Evolutionary conservation across 257 asterid species (phyloP).

Genomic region (Rubia yunnanensis): DNA sequence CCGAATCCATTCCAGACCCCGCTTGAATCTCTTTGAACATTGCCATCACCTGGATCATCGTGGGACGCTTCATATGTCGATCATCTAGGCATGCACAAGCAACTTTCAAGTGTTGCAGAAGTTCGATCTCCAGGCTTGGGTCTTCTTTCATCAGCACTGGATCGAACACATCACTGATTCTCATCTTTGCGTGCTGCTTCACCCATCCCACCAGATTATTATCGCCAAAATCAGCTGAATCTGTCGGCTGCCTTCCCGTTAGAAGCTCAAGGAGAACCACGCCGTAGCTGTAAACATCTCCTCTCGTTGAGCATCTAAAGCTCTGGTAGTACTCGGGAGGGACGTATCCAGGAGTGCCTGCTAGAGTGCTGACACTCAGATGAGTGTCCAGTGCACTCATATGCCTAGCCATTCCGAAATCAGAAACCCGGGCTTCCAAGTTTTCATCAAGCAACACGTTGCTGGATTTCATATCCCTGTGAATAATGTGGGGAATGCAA

Average conservation of each 20-base stretch:
- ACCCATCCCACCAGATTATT: slow-evolving; percentile 96
- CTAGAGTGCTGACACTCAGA: slow-evolving; percentile 80
- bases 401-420: slow-evolving; percentile 91
- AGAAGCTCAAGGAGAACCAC: slow-evolving; percentile 86
- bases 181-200: slow-evolving; percentile 50
- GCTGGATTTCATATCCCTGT: slow-evolving; percentile 95
- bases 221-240: slow-evolving; percentile 85
- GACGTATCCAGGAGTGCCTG: slow-evolving; percentile 95
- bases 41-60: slow-evolving; percentile 79
- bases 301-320: slow-evolving; percentile 74
- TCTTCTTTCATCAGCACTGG: slow-evolving; percentile 58
- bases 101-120: slow-evolving; percentile 59
- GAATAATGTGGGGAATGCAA: slow-evolving; percentile 88
- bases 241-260: slow-evolving; percentile 77
- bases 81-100: slow-evolving; percentile 82
- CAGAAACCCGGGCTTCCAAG: slow-evolving; percentile 83
- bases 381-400: slow-evolving; percentile 92
- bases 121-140: slow-evolving; percentile 62
- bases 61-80: slow-evolving; percentile 73
- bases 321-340: slow-evolving; percentile 97
- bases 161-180: slow-evolving; percentile 66
- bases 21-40: slow-evolving; percentile 85
- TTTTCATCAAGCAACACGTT: slow-evolving; percentile 78
- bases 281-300: slow-evolving; percentile 92
- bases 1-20: slow-evolving; percentile 51